Percentiles rank a stretch among this genome's conserved stretches.
Evolutionary conservation across 148 eudicot species (phyloP).

Genomic region (Rhododendron ferrugineum): DNA sequence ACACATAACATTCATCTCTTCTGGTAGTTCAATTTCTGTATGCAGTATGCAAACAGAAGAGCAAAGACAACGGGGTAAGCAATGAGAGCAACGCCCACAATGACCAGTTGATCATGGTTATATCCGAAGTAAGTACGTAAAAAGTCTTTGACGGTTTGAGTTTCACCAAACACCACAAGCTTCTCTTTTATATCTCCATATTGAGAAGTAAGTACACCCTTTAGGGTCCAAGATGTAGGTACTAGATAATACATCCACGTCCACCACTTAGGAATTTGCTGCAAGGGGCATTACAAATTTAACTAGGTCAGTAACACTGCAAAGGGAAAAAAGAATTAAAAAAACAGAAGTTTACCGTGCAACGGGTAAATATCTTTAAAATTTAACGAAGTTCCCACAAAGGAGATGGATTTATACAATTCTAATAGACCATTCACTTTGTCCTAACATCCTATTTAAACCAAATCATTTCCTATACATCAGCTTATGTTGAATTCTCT

Average conservation of each 20-base stretch:
- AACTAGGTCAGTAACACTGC: neutral
- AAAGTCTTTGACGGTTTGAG: conserved; percentile 39
- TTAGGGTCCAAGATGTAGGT: conserved; percentile 66
- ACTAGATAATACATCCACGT: conserved; percentile 58
- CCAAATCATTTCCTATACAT: neutral
- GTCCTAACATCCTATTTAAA: neutral
- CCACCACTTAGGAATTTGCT: conserved; percentile 84
- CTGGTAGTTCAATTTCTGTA: conserved; percentile 70
- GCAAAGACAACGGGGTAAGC: conserved; percentile 58
- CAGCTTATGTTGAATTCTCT: neutral
- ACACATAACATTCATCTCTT: conserved; percentile 36
- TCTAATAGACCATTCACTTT: neutral
- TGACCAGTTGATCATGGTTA: conserved; percentile 38
- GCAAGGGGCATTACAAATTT: conserved; percentile 12
- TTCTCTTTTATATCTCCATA: conserved; percentile 51
- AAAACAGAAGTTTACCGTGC: neutral
- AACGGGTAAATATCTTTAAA: neutral
- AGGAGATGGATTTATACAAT: neutral
- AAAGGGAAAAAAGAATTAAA: neutral
- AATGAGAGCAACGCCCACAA: conserved; percentile 41
- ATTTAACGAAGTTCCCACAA: neutral
- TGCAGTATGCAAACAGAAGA: conserved; percentile 47
- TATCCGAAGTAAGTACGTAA: conserved; percentile 60
- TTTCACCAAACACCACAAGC: conserved; percentile 42
- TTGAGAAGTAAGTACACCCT: conserved; percentile 60